These are phyloP conservation scores for Lipomyces spencermartinsiae DNA, from an alignment of 805 yeast species.

Conservation along the genomic window DNA sequence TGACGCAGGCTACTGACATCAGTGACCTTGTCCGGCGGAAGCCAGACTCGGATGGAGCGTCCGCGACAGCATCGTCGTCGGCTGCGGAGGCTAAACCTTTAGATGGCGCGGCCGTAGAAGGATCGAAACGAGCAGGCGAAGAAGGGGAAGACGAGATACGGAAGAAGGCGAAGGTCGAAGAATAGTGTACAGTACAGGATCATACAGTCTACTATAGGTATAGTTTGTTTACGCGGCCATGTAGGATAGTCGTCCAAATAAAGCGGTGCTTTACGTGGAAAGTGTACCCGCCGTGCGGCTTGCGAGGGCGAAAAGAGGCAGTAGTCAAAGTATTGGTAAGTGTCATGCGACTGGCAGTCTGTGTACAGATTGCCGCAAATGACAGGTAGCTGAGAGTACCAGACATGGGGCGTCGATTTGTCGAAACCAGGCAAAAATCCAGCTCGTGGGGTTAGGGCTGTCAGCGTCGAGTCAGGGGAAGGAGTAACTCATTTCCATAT, in stretches of 20 bases:
- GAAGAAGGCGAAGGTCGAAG: not conserved
- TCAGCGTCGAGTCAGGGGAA: not conserved
- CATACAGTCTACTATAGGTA: too few species aligned
- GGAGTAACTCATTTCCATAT: not conserved
- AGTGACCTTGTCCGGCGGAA: constrained; percentile 34
- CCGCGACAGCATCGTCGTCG: not conserved
- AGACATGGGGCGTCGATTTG: not conserved
- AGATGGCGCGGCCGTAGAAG: not conserved
- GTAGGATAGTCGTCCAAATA: not conserved
- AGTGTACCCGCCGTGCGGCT: not conserved
- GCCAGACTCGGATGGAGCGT: constrained; percentile 8
- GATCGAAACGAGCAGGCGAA: not conserved
- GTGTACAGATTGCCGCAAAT: not conserved
- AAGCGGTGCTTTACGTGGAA: too few species aligned
- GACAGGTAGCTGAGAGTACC: not conserved
- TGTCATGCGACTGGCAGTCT: not conserved
- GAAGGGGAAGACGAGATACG: not conserved
- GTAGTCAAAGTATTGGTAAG: not conserved
- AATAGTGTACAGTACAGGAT: not conserved
- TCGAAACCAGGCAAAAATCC: not conserved
- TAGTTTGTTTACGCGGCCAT: not conserved
- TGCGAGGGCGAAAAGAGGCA: not conserved
- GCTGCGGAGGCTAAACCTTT: not conserved
- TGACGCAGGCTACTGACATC: constrained; percentile 33
- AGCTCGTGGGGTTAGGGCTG: not conserved